Conservation (phyloP, 306 rosid species). For the Dicorynia guianensis region DNA sequence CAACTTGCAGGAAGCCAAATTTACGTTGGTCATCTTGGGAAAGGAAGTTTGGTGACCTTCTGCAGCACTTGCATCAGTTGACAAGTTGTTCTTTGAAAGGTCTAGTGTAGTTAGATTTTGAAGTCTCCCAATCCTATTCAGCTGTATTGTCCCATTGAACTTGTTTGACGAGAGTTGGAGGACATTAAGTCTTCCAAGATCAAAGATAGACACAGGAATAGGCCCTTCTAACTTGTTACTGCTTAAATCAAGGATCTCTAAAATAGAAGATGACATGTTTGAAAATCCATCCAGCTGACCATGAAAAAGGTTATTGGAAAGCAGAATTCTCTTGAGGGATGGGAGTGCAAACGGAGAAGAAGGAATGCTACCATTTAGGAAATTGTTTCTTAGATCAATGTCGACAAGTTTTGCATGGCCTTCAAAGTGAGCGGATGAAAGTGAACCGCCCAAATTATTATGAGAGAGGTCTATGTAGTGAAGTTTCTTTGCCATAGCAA, state of each 20-base stretch:
- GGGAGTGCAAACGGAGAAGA: constrained; percentile 36
- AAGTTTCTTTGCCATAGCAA: constrained; percentile 27
- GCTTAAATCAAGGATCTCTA: constrained; percentile 51
- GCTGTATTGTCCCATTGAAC: constrained; percentile 40
- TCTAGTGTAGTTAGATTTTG: constrained; percentile 44
- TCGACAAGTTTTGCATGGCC: neutral
- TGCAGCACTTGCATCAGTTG: neutral
- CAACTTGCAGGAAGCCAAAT: constrained; percentile 48
- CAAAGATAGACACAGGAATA: constrained; percentile 38
- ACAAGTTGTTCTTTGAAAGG: constrained; percentile 55
- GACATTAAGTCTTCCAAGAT: neutral
- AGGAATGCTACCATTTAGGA: constrained; percentile 43
- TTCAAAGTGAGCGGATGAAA: constrained; percentile 16
- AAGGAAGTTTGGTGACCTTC: neutral
- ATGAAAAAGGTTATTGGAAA: constrained; percentile 41
- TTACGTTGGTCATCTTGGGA: constrained; percentile 19
- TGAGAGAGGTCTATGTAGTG: constrained; percentile 15
- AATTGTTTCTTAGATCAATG: constrained; percentile 18
- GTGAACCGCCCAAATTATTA: constrained; percentile 15
- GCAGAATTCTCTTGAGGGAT: neutral
- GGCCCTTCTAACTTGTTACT: constrained; percentile 53
- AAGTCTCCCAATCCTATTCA: neutral
- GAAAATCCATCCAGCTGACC: constrained; percentile 10
- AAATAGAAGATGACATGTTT: neutral
- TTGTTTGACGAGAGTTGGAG: constrained; percentile 58